These are phyloP conservation scores for Sporothrix humicola DNA, from an alignment of 2,329 filamentous ascomycete species.

Conservation along the genomic window DNA sequence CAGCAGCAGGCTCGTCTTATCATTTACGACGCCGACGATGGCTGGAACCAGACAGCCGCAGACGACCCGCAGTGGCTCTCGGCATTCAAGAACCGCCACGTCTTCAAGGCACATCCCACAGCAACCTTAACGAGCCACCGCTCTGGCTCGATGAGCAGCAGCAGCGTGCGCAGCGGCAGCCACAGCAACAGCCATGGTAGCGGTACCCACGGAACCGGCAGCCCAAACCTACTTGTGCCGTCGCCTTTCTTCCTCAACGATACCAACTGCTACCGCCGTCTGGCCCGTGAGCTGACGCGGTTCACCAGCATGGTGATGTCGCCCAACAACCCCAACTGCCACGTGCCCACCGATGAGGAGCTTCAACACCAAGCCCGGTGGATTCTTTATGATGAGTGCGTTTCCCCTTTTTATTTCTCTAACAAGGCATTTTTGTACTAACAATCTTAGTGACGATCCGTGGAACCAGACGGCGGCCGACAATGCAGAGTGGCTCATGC, in stretches of 20 bases:
- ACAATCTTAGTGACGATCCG: slow-evolving; percentile 58
- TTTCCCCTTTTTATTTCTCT: neutral
- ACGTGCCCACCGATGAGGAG: slow-evolving; percentile 65
- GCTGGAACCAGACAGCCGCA: slow-evolving; percentile 68
- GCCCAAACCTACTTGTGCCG: slow-evolving; percentile 38
- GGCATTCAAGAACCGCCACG: slow-evolving; percentile 56
- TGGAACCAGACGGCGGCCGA: slow-evolving; percentile 70
- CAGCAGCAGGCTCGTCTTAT: slow-evolving; percentile 64
- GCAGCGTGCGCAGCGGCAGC: neutral
- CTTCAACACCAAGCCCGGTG: slow-evolving; percentile 68
- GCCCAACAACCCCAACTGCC: slow-evolving; percentile 63
- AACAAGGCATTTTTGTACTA: neutral
- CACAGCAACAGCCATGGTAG: slow-evolving; percentile 21
- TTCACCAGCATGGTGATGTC: slow-evolving; percentile 62
- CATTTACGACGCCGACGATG: slow-evolving; percentile 66
- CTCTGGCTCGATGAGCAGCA: neutral
- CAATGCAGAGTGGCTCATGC: slow-evolving; percentile 66
- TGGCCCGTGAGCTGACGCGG: slow-evolving; percentile 59
- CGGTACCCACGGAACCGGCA: neutral
- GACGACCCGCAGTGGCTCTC: slow-evolving; percentile 61
- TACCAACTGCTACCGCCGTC: slow-evolving; percentile 63
- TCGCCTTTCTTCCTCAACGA: slow-evolving; percentile 61
- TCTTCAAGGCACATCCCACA: neutral
- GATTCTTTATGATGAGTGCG: slow-evolving; percentile 66
- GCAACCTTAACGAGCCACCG: neutral